phyloP scores from a whole-genome alignment of 768 basidiomycete species.

The Amyloporia xantha region DNA sequence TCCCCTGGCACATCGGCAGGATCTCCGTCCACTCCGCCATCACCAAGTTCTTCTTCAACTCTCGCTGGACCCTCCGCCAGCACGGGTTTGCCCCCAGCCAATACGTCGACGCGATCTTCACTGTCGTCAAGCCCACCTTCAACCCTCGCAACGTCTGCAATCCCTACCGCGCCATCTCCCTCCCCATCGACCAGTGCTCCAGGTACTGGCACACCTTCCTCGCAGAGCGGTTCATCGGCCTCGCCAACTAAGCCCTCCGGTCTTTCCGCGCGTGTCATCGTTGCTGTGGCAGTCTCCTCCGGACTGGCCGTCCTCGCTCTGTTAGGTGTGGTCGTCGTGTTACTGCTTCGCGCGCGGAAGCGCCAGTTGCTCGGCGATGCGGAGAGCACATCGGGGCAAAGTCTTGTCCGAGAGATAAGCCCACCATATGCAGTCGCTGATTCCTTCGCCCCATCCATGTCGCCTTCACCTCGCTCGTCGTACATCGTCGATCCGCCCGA shows the following conservation, averaged over 20 bases:
- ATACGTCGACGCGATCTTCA: neutral
- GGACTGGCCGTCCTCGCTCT: constrained; percentile 11
- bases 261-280: constrained; percentile 13
- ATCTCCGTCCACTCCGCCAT: neutral
- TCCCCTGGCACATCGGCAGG: no score
- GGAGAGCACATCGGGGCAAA: constrained; percentile 3
- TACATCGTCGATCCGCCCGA: neutral
- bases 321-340: constrained; percentile 10
- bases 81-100: no score
- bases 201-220: no score
- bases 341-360: constrained; percentile 11
- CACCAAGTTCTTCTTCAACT: neutral
- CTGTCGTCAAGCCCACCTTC: no score
- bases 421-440: neutral
- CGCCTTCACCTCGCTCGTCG: neutral
- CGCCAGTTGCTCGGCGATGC: constrained; percentile 5
- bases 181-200: no score
- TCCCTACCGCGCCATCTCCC: neutral
- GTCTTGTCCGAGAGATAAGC: neutral
- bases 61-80: neutral
- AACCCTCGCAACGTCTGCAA: neutral
- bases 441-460: neutral
- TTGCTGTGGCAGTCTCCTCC: constrained; percentile 11
- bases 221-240: no score
- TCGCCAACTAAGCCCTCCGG: neutral